These are phyloP conservation scores for Botryotinia convoluta DNA, from an alignment of 2,329 filamentous ascomycete genomes.

Conservation along the genomic window DNA sequence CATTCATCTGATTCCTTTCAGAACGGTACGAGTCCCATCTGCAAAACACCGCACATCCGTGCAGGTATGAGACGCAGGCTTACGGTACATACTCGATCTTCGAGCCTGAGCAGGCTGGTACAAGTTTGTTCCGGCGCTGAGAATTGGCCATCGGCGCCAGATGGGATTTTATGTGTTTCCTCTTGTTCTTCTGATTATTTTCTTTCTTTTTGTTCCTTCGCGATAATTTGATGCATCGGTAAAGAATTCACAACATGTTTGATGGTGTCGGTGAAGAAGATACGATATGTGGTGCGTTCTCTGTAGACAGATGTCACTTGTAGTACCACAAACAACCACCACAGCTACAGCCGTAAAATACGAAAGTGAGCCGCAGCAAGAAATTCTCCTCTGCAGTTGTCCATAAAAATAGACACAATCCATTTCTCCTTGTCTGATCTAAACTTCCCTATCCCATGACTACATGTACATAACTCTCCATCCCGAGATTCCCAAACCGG, in stretches of 20 bases:
- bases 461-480: neutral
- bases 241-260: neutral
- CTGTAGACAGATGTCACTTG: neutral
- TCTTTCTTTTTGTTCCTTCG: neutral
- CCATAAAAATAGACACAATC: neutral
- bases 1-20: neutral
- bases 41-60: neutral
- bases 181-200: neutral
- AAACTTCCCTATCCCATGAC: neutral
- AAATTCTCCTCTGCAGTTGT: neutral
- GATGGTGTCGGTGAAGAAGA: neutral
- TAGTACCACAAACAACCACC: neutral
- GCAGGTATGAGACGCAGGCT: conserved; percentile 6
- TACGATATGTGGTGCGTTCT: neutral
- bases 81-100: neutral
- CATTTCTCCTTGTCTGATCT: neutral
- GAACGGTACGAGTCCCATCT: conserved; percentile 1
- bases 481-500: neutral
- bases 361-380: neutral
- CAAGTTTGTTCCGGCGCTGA: neutral
- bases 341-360: neutral
- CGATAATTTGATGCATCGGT: neutral
- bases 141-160: neutral
- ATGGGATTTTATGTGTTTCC: too few relatives aligned
- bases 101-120: neutral